phyloP scores from a whole-genome alignment of 2,329 filamentous ascomycete genomes.

The Aspergillus fumigatus region DNA sequence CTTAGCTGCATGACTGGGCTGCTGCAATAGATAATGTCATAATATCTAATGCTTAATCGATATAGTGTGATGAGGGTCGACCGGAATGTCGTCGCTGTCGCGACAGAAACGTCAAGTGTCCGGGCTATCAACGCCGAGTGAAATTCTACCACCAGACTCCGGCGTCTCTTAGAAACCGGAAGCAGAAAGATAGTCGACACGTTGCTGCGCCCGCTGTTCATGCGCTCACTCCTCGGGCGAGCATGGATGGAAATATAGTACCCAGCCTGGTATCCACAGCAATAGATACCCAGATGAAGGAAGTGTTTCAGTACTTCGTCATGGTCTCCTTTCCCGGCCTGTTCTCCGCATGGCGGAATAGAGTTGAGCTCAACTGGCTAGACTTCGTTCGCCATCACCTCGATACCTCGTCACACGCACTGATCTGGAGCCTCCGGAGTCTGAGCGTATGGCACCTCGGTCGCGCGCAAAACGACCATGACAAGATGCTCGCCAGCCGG shows the following conservation, averaged over 20 bases:
- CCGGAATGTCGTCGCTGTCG: conserved; percentile 18
- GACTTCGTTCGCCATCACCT: conserved; percentile 14
- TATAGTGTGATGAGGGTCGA: conserved; percentile 18
- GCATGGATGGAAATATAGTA: conserved; percentile 8
- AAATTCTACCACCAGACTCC: conserved; percentile 15
- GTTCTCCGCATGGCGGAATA: conserved; percentile 12
- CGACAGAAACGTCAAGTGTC: conserved; percentile 10
- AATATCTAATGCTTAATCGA: background rate
- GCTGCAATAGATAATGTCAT: background rate
- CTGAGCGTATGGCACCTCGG: conserved; percentile 15
- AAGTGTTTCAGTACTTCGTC: conserved; percentile 16
- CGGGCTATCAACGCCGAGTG: conserved; percentile 14
- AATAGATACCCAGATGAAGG: conserved; percentile 10
- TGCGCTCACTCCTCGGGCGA: background rate
- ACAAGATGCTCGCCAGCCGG: conserved; percentile 12
- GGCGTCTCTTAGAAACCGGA: background rate
- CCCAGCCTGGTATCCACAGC: conserved; percentile 10
- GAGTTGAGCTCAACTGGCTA: conserved; percentile 16
- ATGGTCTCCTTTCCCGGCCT: conserved; percentile 11
- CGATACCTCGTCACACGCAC: conserved; percentile 1
- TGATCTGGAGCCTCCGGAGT: conserved; percentile 11
- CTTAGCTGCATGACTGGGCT: background rate
- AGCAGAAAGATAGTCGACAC: background rate
- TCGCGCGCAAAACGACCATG: conserved; percentile 7
- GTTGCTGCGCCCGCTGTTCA: background rate